Conservation (phyloP, 2,329 filamentous ascomycete genomes). For the Penicillium capsulatum region DNA sequence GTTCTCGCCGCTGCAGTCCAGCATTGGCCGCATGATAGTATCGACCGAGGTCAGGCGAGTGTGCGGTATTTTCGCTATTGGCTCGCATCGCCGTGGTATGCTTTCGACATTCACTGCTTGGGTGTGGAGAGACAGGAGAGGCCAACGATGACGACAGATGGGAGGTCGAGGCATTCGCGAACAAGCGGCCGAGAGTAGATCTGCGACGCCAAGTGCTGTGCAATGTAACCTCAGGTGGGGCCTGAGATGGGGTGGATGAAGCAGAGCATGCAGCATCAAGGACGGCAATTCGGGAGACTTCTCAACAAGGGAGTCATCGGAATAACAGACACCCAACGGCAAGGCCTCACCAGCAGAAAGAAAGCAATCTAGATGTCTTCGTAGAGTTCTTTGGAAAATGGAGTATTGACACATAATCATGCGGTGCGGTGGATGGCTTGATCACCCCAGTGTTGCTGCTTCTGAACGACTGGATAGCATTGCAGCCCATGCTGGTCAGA, state of each 20-base stretch:
- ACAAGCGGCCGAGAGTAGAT: constrained; percentile 4
- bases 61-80: constrained; percentile 3
- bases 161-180: constrained; percentile 5
- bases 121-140: constrained; percentile 3
- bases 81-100: not conserved
- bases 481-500: constrained; percentile 1
- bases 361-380: constrained; percentile 13
- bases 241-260: constrained; percentile 3
- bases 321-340: constrained; percentile 5
- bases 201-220: constrained; percentile 9
- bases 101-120: not conserved
- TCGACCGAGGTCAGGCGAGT: too few relatives aligned
- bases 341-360: constrained; percentile 5
- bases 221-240: constrained; percentile 7
- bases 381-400: constrained; percentile 8
- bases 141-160: constrained; percentile 9
- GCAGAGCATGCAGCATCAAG: constrained; percentile 6
- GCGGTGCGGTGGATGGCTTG: constrained; percentile 9
- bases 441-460: constrained; percentile 12
- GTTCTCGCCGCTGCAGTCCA: too few relatives aligned
- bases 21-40: too few relatives aligned
- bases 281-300: constrained; percentile 1
- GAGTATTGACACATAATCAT: constrained; percentile 3
- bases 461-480: constrained; percentile 8
- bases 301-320: constrained; percentile 4